Percentiles rank a stretch among this genome's conserved stretches.
Evolutionary conservation across 257 asterid species (phyloP).

Genomic region (Salvia miltiorrhiza): DNA sequence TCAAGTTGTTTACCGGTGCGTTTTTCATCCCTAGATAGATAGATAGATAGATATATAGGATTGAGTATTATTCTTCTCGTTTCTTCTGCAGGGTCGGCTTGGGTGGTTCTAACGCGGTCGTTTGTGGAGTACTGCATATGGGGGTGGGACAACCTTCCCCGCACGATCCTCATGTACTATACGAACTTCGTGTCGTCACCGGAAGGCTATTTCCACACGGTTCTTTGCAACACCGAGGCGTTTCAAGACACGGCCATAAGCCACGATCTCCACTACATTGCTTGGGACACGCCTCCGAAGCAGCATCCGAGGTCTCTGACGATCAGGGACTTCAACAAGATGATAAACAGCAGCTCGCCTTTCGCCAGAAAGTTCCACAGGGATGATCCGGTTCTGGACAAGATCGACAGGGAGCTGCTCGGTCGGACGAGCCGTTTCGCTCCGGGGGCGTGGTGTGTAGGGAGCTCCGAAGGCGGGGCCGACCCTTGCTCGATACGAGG

Average conservation of each 20-base stretch:
- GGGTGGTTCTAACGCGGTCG: conserved; percentile 87
- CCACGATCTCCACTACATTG: conserved; percentile 95
- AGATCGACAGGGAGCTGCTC: conserved; percentile 72
- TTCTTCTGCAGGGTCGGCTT: conserved; percentile 76
- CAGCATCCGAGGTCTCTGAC: conserved; percentile 82
- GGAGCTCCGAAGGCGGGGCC: conserved; percentile 56
- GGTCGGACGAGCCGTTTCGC: conserved; percentile 67
- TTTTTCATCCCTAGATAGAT: conserved; percentile 5
- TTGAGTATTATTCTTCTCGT: not conserved
- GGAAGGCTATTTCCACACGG: conserved; percentile 95
- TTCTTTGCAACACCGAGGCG: conserved; percentile 79
- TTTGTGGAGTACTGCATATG: conserved; percentile 86
- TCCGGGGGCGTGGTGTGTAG: conserved; percentile 89
- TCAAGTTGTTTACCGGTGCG: conserved; percentile 85
- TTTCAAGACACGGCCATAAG: conserved; percentile 69
- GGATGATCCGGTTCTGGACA: conserved; percentile 77
- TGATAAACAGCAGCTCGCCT: conserved; percentile 93
- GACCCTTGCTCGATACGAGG: conserved; percentile 78
- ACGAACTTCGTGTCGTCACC: conserved; percentile 91
- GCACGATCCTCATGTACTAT: conserved; percentile 92
- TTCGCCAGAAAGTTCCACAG: conserved; percentile 88
- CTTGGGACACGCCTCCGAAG: conserved; percentile 98
- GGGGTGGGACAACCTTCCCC: conserved; percentile 97
- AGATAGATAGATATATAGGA: no score
- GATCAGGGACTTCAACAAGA: conserved; percentile 57